A percentile compares a stretch with the other conserved stretches of the same genome.
Evolutionary conservation across 371 early-diverging fungal genomes (phyloP).

Genomic region (Chytridium lagenaria): DNA sequence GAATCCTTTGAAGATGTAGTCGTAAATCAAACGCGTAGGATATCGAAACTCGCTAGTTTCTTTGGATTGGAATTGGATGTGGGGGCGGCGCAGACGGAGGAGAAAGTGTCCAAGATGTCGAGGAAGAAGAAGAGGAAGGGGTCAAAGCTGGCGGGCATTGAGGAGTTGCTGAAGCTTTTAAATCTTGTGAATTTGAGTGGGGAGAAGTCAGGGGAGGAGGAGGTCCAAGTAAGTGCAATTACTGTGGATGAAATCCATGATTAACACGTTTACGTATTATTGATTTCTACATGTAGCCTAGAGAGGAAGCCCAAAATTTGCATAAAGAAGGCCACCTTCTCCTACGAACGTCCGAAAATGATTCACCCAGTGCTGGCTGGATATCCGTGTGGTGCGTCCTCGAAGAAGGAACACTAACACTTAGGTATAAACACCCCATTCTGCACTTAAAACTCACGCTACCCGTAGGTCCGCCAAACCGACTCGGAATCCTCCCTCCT

Average conservation of each 20-base stretch:
- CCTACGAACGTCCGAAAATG: background rate
- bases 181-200: slow-evolving; percentile 28
- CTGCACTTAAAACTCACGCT: background rate
- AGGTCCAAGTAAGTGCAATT: background rate
- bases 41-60: slow-evolving; percentile 42
- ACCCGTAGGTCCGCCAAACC: background rate
- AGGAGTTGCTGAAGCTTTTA: slow-evolving; percentile 42
- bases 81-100: slow-evolving; percentile 15
- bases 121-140: slow-evolving; percentile 25
- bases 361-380: background rate
- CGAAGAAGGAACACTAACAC: slow-evolving; percentile 25
- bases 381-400: slow-evolving; percentile 17
- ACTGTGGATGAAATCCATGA: too few relatives aligned
- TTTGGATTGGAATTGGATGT: slow-evolving; percentile 35
- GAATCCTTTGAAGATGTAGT: background rate
- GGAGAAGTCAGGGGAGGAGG: background rate
- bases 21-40: slow-evolving; percentile 15
- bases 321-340: background rate
- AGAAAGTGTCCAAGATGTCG: background rate
- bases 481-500: background rate
- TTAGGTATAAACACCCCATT: slow-evolving; percentile 36
- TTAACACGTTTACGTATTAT: too few relatives aligned
- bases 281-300: too few relatives aligned
- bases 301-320: background rate
- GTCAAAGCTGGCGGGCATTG: slow-evolving; percentile 14